Base-by-base conservation (phyloP, 202 grass and related monocot genomes). In the Schoenoplectus triqueter region DNA sequence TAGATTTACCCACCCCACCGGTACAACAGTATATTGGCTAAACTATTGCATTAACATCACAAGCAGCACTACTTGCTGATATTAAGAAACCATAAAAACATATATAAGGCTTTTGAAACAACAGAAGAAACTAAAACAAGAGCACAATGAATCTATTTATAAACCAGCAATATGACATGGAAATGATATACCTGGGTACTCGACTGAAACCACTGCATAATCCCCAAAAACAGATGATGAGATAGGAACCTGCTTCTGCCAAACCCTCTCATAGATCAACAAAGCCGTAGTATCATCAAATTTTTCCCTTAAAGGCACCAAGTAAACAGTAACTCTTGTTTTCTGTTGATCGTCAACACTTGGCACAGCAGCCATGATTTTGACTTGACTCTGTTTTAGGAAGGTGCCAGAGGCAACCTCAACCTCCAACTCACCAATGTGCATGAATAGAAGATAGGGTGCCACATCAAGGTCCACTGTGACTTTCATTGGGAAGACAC, bases 331-430 rank as follows among this genome's bases (percentile, higher is more conserved):
- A 31, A 96, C 87, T 45, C 88, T 88, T 69, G 96, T 96, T 82
- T 94, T 99, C 61, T 89, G 87, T 80, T 91, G 88, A 88, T 99
- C 89, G 45, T 89, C 67, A 15, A 92, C 71, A 86, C 90, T 92
- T 84, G 88, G 78, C 86, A 92, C 83, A 78, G 96, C 96, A 81
- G 87, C 90, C 91, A 99, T 99, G 83, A 99, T 99, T 85, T 96
- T 99, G 78, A 99, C 92, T 82, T 96, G 96, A 73, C 93, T 99
- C 88, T 94, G 96, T 87, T 96, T 94, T 86, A 96, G 87, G 84
- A 94, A 99, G 55, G 92, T 94, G 6, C 96, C 96, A 73, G 90
- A 88, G 81, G 96, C 93, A 87, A 99, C 86, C 82, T 99, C 93
- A 84, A 92, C 86, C 88, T 96, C 93, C 84, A 99, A 81, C 74